Conservation (phyloP, 768 basidiomycete species). For the Roridomyces roridus region DNA sequence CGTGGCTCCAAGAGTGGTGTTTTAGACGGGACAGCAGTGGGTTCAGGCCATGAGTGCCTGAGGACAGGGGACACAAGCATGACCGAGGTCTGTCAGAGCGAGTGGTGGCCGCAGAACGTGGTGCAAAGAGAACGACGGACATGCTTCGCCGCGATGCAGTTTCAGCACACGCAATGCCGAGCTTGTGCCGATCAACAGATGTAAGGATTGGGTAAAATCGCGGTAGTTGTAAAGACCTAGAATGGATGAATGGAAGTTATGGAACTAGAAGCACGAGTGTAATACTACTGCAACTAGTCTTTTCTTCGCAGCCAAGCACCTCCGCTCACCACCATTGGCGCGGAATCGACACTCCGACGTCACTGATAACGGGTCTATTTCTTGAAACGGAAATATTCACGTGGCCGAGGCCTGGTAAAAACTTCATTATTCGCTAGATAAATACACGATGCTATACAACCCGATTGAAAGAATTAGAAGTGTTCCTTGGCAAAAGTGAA, state of each 20-base stretch:
- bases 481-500: conserved; percentile 80
- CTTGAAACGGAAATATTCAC: too few relatives aligned
- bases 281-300: too few relatives aligned
- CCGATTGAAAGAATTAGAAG: conserved; percentile 18
- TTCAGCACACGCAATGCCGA: background rate
- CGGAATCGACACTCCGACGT: too few relatives aligned
- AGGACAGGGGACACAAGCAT: conserved; percentile 11
- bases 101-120: background rate
- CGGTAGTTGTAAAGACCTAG: background rate
- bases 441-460: background rate
- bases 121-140: background rate
- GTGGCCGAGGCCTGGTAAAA: too few relatives aligned
- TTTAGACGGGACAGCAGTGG: conserved; percentile 23
- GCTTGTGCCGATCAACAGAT: too few relatives aligned
- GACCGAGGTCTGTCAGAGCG: background rate
- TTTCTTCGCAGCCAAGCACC: too few relatives aligned
- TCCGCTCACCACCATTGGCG: too few relatives aligned
- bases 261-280: too few relatives aligned
- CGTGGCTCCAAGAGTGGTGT: conserved; percentile 30
- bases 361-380: too few relatives aligned
- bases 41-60: conserved; percentile 12
- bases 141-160: background rate
- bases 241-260: background rate
- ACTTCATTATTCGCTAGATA: too few relatives aligned
- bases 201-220: too few relatives aligned